phyloP scores from a whole-genome alignment of 1,284 basidiomycete genomes.

The Leucoagaricus sp. region DNA sequence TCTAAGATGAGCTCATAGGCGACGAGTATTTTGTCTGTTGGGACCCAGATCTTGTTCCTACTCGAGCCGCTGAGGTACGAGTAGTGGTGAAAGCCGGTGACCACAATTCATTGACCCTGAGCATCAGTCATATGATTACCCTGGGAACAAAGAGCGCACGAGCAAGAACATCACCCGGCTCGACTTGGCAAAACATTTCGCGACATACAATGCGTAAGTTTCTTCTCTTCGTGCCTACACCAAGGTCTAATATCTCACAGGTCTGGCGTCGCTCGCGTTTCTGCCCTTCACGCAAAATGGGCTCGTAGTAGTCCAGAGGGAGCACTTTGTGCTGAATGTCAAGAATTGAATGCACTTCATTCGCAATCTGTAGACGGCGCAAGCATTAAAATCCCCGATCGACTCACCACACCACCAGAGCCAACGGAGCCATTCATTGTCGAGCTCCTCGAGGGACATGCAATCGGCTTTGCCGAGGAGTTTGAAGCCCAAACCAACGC shows the following conservation, averaged over 20 bases:
- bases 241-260: conserved; percentile 28
- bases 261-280: conserved; percentile 53
- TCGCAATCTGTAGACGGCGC: conserved; percentile 69
- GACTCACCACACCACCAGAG: conserved; percentile 47
- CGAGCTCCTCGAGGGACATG: conserved; percentile 50
- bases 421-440: conserved; percentile 49
- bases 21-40: conserved; percentile 69
- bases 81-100: not conserved
- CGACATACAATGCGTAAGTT: conserved; percentile 58
- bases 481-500: conserved; percentile 36
- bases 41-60: conserved; percentile 64
- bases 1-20: conserved; percentile 37
- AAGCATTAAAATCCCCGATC: conserved; percentile 55
- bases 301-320: conserved; percentile 52
- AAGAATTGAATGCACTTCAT: conserved; percentile 68
- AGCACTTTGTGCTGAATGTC: conserved; percentile 63
- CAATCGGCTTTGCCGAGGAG: conserved; percentile 42
- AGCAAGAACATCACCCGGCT: conserved; percentile 47
- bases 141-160: conserved; percentile 54
- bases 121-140: conserved; percentile 62
- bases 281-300: conserved; percentile 60
- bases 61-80: conserved; percentile 50
- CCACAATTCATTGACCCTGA: not conserved
- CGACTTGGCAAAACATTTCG: conserved; percentile 64
- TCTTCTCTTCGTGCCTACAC: not conserved